Evolutionary conservation across 1,284 basidiomycete species (phyloP).

Genomic region (Moesziomyces sp.): DNA sequence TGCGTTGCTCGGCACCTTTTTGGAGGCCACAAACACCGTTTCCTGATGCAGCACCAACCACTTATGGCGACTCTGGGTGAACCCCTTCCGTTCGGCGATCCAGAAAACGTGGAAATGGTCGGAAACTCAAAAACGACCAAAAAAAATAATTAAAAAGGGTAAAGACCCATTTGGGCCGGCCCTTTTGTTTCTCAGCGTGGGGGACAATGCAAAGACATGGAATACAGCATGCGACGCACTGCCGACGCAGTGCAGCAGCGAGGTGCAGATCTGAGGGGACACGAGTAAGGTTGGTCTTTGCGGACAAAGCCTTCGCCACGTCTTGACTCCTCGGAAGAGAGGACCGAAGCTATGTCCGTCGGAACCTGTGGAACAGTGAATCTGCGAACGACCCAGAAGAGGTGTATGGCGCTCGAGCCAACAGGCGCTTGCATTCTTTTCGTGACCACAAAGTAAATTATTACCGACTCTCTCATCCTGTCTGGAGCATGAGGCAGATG

Average conservation of each 20-base stretch:
- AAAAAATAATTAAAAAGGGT: background rate
- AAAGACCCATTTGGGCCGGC: background rate
- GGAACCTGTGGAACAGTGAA: background rate
- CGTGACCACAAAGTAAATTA: background rate
- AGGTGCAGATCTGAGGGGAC: background rate
- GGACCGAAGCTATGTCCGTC: background rate
- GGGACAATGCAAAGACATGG: background rate
- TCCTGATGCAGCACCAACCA: background rate
- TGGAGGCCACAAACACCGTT: background rate
- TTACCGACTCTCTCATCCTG: background rate
- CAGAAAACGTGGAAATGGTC: background rate
- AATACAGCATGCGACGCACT: background rate
- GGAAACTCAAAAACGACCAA: background rate
- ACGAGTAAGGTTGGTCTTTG: background rate
- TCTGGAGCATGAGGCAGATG: background rate
- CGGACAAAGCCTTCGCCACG: background rate
- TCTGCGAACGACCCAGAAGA: background rate
- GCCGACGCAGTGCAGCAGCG: background rate
- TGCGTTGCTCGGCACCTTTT: background rate
- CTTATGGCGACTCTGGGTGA: background rate
- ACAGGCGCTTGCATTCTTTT: background rate
- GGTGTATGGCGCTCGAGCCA: background rate
- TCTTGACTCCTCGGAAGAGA: background rate
- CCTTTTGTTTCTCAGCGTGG: background rate
- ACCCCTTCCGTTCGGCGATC: background rate